These are phyloP conservation scores for Pythium sukuiense DNA, from an alignment of 352 stramenopile genomes.

Conservation along the genomic window DNA sequence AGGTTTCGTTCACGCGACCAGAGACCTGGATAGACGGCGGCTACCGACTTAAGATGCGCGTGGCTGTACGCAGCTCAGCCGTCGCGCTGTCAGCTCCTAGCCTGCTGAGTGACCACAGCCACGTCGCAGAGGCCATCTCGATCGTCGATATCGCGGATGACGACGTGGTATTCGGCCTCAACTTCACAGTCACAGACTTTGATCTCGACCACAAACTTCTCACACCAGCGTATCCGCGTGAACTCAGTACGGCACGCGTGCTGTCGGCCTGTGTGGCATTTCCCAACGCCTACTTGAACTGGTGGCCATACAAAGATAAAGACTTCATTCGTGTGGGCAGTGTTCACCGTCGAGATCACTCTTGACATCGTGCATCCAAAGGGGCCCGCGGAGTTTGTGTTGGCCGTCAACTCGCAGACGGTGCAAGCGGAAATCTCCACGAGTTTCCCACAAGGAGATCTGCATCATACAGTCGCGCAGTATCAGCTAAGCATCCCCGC, in stretches of 20 bases:
- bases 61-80: not conserved
- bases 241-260: not conserved
- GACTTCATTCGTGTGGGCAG: not conserved
- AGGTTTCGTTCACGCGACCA: constrained; percentile 9
- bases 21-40: constrained; percentile 12
- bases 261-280: constrained; percentile 5
- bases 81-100: not conserved
- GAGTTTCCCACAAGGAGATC: not conserved
- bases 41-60: constrained; percentile 9
- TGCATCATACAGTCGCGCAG: constrained; percentile 10
- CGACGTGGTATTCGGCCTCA: constrained; percentile 15
- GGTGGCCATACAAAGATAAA: not conserved
- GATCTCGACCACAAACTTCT: not conserved
- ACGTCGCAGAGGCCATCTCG: not conserved
- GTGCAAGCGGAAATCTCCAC: constrained; percentile 1
- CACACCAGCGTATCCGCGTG: too few species aligned
- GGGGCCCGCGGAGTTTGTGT: constrained; percentile 7
- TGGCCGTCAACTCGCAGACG: not conserved
- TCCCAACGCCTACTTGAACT: constrained; percentile 13
- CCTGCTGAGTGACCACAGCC: not conserved
- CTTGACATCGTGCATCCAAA: constrained; percentile 8
- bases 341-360: constrained; percentile 1
- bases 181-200: not conserved
- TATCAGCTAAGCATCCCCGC: not conserved
- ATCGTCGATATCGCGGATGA: constrained; percentile 10